Evolutionary conservation across 1,284 basidiomycete species (phyloP).

Genomic region (Leccinum pachyderme): DNA sequence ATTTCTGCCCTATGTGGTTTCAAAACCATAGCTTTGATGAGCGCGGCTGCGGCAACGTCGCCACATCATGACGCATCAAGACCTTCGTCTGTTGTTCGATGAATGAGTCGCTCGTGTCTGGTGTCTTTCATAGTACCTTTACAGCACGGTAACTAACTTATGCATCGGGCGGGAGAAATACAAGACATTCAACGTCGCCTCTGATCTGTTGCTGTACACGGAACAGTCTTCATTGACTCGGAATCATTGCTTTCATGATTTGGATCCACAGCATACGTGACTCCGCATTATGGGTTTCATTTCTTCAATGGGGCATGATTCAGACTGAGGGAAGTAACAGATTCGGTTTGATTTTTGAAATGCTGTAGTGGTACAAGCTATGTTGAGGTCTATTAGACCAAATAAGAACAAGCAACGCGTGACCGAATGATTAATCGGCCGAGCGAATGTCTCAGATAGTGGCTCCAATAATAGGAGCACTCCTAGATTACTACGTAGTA

Average conservation of each 20-base stretch:
- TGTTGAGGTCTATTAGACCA: no score
- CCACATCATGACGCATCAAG: constrained; percentile 36
- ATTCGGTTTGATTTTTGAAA: constrained; percentile 69
- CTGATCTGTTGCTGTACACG: constrained; percentile 69
- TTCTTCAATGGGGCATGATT: neutral
- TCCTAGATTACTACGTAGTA: no score
- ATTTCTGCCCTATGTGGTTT: constrained; percentile 87
- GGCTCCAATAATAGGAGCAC: no score
- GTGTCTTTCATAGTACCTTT: neutral
- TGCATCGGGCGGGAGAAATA: constrained; percentile 78
- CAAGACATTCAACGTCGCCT: constrained; percentile 66
- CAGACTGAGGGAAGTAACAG: constrained; percentile 35
- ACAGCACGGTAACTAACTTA: constrained; percentile 49
- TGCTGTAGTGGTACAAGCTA: constrained; percentile 78
- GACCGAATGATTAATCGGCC: no score
- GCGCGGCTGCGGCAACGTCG: constrained; percentile 49
- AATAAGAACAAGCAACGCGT: no score
- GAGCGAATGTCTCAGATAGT: no score
- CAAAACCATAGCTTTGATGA: constrained; percentile 78
- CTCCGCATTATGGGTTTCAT: constrained; percentile 60
- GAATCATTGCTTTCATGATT: constrained; percentile 51
- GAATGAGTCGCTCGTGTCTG: constrained; percentile 43
- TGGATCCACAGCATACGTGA: constrained; percentile 64
- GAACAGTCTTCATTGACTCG: constrained; percentile 46
- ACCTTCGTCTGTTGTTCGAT: constrained; percentile 76